phyloP scores from a whole-genome alignment of 352 stramenopile genomes.

The Phytophthora ohioensis region DNA sequence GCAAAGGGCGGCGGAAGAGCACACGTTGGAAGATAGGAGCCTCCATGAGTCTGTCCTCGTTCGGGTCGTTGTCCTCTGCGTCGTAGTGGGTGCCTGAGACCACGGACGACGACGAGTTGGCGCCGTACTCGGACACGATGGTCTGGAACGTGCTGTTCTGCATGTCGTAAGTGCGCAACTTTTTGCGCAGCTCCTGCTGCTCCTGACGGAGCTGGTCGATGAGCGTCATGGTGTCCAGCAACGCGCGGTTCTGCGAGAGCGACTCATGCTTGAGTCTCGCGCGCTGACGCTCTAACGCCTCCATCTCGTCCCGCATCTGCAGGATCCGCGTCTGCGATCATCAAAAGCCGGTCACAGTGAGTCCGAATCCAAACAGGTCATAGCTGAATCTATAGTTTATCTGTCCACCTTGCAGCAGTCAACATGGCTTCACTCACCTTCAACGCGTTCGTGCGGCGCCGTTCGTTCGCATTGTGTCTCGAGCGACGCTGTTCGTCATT shows the following conservation, averaged over 20 bases:
- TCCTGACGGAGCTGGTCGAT: constrained; percentile 61
- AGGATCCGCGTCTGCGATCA: constrained; percentile 46
- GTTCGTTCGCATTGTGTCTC: constrained; percentile 72
- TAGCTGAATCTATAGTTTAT: background rate
- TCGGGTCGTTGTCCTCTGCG: background rate
- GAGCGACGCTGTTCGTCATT: constrained; percentile 53
- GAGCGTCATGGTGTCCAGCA: constrained; percentile 46
- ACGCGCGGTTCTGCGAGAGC: constrained; percentile 25
- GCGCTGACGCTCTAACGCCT: constrained; percentile 55
- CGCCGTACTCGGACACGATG: constrained; percentile 51
- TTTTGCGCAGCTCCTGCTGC: constrained; percentile 44
- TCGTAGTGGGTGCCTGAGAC: constrained; percentile 2
- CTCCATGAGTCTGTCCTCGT: constrained; percentile 24
- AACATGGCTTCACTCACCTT: constrained; percentile 35
- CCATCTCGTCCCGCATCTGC: constrained; percentile 57
- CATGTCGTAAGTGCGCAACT: constrained; percentile 53
- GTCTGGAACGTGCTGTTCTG: constrained; percentile 71
- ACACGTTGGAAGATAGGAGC: constrained; percentile 64
- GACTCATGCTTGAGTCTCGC: constrained; percentile 43
- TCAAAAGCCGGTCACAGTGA: background rate
- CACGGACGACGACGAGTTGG: constrained; percentile 5
- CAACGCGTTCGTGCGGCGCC: constrained; percentile 61
- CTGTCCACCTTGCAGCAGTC: too few species aligned
- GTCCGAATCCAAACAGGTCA: background rate
- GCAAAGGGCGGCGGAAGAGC: constrained; percentile 51